These are phyloP conservation scores for Achaetomium macrosporum DNA, from an alignment of 2,329 filamentous ascomycete species.

Conservation along the genomic window DNA sequence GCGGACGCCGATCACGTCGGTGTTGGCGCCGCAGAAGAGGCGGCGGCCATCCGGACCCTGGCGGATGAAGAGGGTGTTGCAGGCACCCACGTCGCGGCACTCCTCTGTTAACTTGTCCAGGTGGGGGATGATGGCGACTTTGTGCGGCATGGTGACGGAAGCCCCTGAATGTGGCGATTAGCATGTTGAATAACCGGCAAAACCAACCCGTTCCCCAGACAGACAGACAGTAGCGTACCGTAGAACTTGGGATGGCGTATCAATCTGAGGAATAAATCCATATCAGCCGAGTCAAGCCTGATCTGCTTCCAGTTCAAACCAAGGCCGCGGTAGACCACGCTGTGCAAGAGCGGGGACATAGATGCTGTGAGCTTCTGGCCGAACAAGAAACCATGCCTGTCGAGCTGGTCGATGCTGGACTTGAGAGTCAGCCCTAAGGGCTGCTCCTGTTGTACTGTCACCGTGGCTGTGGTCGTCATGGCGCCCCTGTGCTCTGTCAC, in stretches of 20 bases:
- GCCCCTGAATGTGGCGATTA: conserved; percentile 41
- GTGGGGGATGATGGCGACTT: conserved; percentile 67
- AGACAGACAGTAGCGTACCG: conserved; percentile 39
- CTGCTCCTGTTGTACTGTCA: conserved; percentile 6
- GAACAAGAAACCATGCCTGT: conserved; percentile 50
- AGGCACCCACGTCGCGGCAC: conserved; percentile 66
- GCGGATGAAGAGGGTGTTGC: conserved; percentile 71
- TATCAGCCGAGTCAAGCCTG: conserved; percentile 47
- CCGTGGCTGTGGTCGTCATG: conserved; percentile 10
- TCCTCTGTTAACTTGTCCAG: conserved; percentile 70
- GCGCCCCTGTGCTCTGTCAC: neutral
- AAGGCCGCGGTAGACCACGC: conserved; percentile 47
- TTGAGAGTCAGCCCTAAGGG: conserved; percentile 6
- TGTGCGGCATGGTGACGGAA: conserved; percentile 79
- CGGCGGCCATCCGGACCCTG: conserved; percentile 40
- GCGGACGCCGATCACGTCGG: conserved; percentile 71
- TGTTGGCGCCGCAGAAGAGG: conserved; percentile 68
- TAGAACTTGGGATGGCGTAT: conserved; percentile 55
- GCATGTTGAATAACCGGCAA: neutral
- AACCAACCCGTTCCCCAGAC: neutral
- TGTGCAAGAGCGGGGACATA: conserved; percentile 50
- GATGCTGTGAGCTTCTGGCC: conserved; percentile 52
- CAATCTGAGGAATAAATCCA: conserved; percentile 44
- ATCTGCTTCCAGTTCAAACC: conserved; percentile 47
- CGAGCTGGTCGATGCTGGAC: conserved; percentile 27